Evolutionary conservation across 768 basidiomycete species (phyloP).

Genomic region (Suillus cothurnatus): DNA sequence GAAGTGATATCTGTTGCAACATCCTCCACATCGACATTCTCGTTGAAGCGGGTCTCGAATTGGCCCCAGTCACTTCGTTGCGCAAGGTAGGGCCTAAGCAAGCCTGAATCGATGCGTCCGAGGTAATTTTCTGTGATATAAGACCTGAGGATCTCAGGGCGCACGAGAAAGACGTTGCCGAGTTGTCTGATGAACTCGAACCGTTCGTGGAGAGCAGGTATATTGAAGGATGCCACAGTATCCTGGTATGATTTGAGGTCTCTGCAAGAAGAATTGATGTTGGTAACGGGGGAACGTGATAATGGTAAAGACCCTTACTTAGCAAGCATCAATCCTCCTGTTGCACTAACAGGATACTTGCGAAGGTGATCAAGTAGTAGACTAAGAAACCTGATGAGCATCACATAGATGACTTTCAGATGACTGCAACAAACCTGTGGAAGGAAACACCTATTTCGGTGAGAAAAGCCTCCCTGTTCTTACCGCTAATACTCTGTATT

Average conservation of each 20-base stretch:
- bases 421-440: slow-evolving; percentile 61
- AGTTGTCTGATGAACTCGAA: slow-evolving; percentile 98
- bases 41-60: slow-evolving; percentile 81
- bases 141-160: slow-evolving; percentile 91
- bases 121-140: slow-evolving; percentile 96
- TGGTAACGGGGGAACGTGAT: slow-evolving; percentile 4
- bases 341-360: slow-evolving; percentile 96
- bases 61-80: slow-evolving; percentile 90
- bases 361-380: slow-evolving; percentile 91
- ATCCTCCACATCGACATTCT: slow-evolving; percentile 47
- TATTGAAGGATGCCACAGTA: slow-evolving; percentile 75
- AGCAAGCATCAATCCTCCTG: slow-evolving; percentile 96
- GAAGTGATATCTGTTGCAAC: slow-evolving; percentile 41
- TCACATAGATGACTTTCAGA: background rate
- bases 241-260: slow-evolving; percentile 98
- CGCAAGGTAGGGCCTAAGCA: slow-evolving; percentile 89
- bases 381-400: slow-evolving; percentile 41
- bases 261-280: slow-evolving; percentile 42
- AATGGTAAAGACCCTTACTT: slow-evolving; percentile 60
- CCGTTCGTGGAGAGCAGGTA: slow-evolving; percentile 86
- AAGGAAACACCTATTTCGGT: slow-evolving; percentile 94
- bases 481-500: slow-evolving; percentile 80
- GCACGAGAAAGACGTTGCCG: slow-evolving; percentile 95
- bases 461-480: slow-evolving; percentile 90
- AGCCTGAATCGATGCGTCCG: slow-evolving; percentile 82